These are phyloP conservation scores for Litchi chinensis DNA, from an alignment of 345 rosid species.

Conservation along the genomic window DNA sequence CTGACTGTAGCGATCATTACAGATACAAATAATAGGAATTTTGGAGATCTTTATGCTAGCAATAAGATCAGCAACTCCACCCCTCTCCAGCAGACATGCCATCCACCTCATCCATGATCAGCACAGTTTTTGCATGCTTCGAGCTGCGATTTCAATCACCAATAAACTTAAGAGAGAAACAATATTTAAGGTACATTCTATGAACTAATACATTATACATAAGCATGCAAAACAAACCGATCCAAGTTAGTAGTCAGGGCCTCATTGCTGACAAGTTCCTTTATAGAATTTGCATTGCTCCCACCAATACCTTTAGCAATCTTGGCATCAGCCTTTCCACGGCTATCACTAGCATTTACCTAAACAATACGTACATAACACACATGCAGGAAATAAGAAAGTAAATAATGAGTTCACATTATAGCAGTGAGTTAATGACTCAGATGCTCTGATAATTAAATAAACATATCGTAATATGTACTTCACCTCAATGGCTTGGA, in stretches of 20 bases:
- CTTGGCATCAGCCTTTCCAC: constrained; percentile 89
- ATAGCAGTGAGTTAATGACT: constrained; percentile 7
- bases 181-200: neutral
- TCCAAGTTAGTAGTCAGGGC: constrained; percentile 63
- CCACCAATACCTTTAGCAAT: constrained; percentile 91
- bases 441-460: constrained; percentile 10
- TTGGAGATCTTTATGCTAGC: constrained; percentile 94
- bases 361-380: constrained; percentile 22
- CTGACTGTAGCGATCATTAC: constrained; percentile 98
- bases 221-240: constrained; percentile 43
- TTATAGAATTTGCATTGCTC: constrained; percentile 91
- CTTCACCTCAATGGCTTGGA: constrained; percentile 87
- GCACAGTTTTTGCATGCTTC: constrained; percentile 74
- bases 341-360: constrained; percentile 99
- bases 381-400: neutral
- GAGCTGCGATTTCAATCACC: constrained; percentile 51
- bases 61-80: constrained; percentile 96
- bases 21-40: constrained; percentile 94
- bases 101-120: constrained; percentile 99
- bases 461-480: neutral
- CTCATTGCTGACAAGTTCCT: constrained; percentile 94
- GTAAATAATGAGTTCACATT: constrained; percentile 11
- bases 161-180: constrained; percentile 1
- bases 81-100: constrained; percentile 99
- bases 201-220: constrained; percentile 9